These are phyloP conservation scores for Aspergillus asperescens DNA, from an alignment of 495 filamentous ascomycete genomes.

Conservation along the genomic window DNA sequence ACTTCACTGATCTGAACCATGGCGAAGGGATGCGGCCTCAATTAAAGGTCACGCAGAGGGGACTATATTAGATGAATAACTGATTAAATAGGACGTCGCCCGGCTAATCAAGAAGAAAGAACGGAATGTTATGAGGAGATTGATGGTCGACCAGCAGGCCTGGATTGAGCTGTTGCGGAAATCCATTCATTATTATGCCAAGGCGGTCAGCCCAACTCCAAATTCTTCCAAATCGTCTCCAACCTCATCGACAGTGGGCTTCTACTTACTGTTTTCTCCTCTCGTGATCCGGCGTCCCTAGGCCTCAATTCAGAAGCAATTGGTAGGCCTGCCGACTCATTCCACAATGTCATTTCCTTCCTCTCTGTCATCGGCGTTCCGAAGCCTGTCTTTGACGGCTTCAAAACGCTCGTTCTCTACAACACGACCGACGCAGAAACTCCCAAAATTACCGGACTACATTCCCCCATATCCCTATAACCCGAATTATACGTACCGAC, in stretches of 20 bases:
- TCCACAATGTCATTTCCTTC: constrained; percentile 33
- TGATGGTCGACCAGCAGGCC: constrained; percentile 2
- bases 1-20: constrained; percentile 98
- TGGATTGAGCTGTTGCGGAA: constrained; percentile 16
- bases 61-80: background rate
- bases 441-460: constrained; percentile 33
- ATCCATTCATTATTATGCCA: constrained; percentile 18
- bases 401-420: constrained; percentile 43
- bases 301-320: constrained; percentile 16
- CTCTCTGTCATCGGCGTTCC: constrained; percentile 40
- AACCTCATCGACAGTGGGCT: background rate
- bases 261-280: constrained; percentile 7
- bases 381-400: constrained; percentile 36
- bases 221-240: constrained; percentile 31
- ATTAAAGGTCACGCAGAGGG: constrained; percentile 20
- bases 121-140: constrained; percentile 6
- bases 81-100: background rate
- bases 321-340: constrained; percentile 31
- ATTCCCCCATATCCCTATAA: constrained; percentile 81
- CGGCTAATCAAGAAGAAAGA: constrained; percentile 14
- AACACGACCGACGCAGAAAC: constrained; percentile 31
- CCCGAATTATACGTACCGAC: constrained; percentile 74
- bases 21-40: constrained; percentile 29
- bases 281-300: constrained; percentile 13
- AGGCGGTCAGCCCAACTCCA: constrained; percentile 38